Evolutionary conservation across 1,284 basidiomycete genomes (phyloP).

Genomic region (Phylloboletellus chloephorus): DNA sequence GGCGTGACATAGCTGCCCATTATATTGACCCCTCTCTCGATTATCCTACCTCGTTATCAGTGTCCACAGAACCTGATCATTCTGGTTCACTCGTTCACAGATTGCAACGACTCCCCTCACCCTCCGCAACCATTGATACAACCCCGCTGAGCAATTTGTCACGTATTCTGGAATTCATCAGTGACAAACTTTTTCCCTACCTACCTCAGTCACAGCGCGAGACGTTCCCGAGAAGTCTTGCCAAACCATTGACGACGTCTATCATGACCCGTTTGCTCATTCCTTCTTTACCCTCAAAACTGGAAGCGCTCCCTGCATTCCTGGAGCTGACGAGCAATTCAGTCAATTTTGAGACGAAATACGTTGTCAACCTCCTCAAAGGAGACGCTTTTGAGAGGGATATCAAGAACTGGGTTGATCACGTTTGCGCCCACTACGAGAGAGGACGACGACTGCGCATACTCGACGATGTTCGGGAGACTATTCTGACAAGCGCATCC

Average conservation of each 20-base stretch:
- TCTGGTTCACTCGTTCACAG: slow-evolving; percentile 30
- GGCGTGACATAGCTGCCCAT: slow-evolving; percentile 56
- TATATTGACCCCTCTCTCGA: slow-evolving; percentile 56
- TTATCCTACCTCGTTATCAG: slow-evolving; percentile 43
- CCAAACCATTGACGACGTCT: slow-evolving; percentile 51
- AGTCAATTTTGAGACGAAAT: slow-evolving; percentile 57
- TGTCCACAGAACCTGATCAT: slow-evolving; percentile 34
- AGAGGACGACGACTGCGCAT: slow-evolving; percentile 58
- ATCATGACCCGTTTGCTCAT: slow-evolving; percentile 62
- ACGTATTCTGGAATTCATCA: slow-evolving; percentile 51
- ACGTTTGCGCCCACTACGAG: slow-evolving; percentile 67
- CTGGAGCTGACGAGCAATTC: slow-evolving; percentile 51
- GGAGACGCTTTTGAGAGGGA: slow-evolving; percentile 46
- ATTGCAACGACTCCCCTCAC: slow-evolving; percentile 43
- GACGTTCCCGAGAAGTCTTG: slow-evolving; percentile 48
- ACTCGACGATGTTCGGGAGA: slow-evolving; percentile 49
- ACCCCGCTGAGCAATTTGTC: slow-evolving; percentile 48
- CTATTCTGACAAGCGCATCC: slow-evolving; percentile 37
- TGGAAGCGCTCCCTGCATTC: slow-evolving; percentile 54
- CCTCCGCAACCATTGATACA: slow-evolving; percentile 38
- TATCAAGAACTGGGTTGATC: slow-evolving; percentile 58
- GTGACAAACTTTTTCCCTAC: slow-evolving; percentile 46
- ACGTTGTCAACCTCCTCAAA: slow-evolving; percentile 46
- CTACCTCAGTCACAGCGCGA: slow-evolving; percentile 45
- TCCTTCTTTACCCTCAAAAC: slow-evolving; percentile 59